phyloP scores from a whole-genome alignment of 768 basidiomycete genomes.

The Rhodocollybia butyracea region DNA sequence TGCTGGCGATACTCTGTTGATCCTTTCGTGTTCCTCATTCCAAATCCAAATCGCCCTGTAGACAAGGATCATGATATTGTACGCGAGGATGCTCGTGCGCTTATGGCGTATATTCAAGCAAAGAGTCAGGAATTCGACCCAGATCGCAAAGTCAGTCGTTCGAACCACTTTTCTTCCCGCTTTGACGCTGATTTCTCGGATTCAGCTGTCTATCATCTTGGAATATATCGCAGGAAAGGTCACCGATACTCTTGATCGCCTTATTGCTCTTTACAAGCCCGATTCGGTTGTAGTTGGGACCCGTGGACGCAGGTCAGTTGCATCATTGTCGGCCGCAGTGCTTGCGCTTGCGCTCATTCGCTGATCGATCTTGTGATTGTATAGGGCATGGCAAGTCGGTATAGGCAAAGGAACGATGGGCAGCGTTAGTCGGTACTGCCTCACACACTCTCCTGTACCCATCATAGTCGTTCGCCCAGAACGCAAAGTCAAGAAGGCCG shows the following conservation, averaged over 20 bases:
- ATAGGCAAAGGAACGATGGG: conserved; percentile 31
- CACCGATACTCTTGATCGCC: conserved; percentile 85
- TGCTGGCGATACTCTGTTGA: conserved; percentile 23
- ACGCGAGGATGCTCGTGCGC: conserved; percentile 81
- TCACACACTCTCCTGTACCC: conserved; percentile 45
- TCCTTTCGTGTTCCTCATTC: not conserved
- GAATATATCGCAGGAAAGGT: conserved; percentile 93
- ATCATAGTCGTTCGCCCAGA: conserved; percentile 94
- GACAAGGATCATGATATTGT: conserved; percentile 76
- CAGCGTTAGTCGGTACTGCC: conserved; percentile 44
- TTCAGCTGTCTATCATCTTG: conserved; percentile 83
- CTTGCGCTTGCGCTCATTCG: not conserved
- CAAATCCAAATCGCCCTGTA: conserved; percentile 16
- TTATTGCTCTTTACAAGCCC: conserved; percentile 88
- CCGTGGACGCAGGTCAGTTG: conserved; percentile 57
- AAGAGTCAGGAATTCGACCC: conserved; percentile 77
- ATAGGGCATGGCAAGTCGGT: conserved; percentile 29
- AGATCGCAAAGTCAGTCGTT: conserved; percentile 61
- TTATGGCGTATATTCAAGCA: conserved; percentile 77
- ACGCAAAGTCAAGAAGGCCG: conserved; percentile 77
- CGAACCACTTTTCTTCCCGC: not conserved
- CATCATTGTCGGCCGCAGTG: not conserved
- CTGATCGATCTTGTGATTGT: conserved; percentile 17
- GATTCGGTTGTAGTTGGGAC: conserved; percentile 94
- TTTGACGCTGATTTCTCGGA: not conserved